phyloP scores from a whole-genome alignment of 768 basidiomycete species.

The Boletus rubropictus region DNA sequence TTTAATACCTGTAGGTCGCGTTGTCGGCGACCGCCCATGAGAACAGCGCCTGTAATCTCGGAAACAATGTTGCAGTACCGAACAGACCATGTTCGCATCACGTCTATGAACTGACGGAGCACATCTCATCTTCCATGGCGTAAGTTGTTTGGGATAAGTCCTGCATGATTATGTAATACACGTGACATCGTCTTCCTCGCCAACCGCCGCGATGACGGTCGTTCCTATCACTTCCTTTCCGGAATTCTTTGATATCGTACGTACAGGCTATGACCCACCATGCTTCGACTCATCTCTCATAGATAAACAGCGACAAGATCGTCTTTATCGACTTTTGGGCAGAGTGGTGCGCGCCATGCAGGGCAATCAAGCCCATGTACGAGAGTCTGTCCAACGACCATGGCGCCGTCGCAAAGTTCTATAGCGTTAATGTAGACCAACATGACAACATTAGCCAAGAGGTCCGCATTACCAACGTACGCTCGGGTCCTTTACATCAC shows the following conservation, averaged over 20 bases:
- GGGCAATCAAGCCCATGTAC: conserved; percentile 3
- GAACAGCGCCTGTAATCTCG: too few relatives aligned
- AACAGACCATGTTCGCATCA: too few relatives aligned
- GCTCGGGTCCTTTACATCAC: neutral
- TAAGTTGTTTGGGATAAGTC: too few relatives aligned
- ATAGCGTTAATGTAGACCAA: conserved; percentile 33
- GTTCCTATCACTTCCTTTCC: conserved; percentile 1
- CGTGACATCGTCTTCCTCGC: too few relatives aligned
- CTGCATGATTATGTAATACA: too few relatives aligned
- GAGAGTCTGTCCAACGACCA: conserved; percentile 3
- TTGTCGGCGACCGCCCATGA: too few relatives aligned
- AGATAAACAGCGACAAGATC: conserved; percentile 1
- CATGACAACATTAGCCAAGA: conserved; percentile 5
- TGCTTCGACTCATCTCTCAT: neutral
- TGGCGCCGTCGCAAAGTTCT: neutral
- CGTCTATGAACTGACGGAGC: too few relatives aligned
- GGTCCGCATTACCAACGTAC: conserved; percentile 1
- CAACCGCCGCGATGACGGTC: neutral
- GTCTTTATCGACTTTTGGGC: conserved; percentile 11
- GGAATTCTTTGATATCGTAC: neutral
- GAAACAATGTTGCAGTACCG: too few relatives aligned
- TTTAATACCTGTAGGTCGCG: too few relatives aligned
- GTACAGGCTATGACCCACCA: neutral
- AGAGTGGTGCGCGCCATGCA: conserved; percentile 9
- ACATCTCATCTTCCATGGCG: too few relatives aligned